A percentile compares a stretch with the other conserved stretches of the same genome.
phyloP scores from a whole-genome alignment of 768 basidiomycete genomes.

The Psilocybe sp. region DNA sequence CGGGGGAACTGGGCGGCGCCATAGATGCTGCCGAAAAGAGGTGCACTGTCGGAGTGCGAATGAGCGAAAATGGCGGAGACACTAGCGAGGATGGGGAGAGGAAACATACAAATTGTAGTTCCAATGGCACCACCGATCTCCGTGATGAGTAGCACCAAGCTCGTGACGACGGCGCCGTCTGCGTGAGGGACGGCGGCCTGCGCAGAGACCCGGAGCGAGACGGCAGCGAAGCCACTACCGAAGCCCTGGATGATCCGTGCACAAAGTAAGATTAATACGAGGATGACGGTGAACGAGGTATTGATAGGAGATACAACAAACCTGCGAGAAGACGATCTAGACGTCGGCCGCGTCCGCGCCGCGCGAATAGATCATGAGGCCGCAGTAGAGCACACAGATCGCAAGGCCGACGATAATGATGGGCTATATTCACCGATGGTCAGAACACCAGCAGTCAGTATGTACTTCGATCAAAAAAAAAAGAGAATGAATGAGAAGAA shows the following conservation, averaged over 20 bases:
- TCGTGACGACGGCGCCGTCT: conserved; percentile 68
- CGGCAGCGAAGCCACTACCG: conserved; percentile 68
- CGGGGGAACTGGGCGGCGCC: conserved; percentile 43
- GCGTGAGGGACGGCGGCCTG: conserved; percentile 64
- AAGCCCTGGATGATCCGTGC: conserved; percentile 51
- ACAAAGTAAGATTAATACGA: too few relatives aligned
- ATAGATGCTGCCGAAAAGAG: conserved; percentile 56
- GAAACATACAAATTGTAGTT: conserved; percentile 64
- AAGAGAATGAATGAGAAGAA: too few relatives aligned
- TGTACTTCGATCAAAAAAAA: too few relatives aligned
- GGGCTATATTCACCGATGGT: too few relatives aligned
- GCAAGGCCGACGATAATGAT: too few relatives aligned
- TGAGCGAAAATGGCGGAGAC: conserved; percentile 56
- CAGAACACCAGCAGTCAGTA: too few relatives aligned
- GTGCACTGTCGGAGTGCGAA: conserved; percentile 35
- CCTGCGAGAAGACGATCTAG: too few relatives aligned
- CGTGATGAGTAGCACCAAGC: conserved; percentile 61
- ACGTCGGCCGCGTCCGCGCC: too few relatives aligned
- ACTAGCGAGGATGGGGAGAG: conserved; percentile 60
- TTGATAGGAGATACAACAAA: too few relatives aligned
- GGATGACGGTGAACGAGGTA: too few relatives aligned
- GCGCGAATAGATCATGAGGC: too few relatives aligned
- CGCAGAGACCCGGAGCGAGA: conserved; percentile 54
- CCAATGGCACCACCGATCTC: conserved; percentile 70
- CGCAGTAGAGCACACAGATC: too few relatives aligned